Evolutionary conservation across 768 basidiomycete genomes (phyloP).

Genomic region (Rhizopogon vulgaris): DNA sequence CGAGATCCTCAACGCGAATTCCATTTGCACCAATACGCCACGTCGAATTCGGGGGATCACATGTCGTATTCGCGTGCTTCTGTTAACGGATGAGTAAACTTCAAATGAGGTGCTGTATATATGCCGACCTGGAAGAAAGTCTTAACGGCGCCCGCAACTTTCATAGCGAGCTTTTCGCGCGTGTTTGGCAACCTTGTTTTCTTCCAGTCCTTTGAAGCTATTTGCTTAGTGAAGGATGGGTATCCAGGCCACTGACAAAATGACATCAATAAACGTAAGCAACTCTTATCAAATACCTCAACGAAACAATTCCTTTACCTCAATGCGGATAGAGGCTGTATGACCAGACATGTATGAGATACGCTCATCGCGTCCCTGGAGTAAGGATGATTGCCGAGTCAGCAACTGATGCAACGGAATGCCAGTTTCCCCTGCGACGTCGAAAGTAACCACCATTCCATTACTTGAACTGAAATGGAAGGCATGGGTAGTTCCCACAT

Average conservation of each 20-base stretch:
- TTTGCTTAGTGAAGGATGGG: slow-evolving; percentile 65
- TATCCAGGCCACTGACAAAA: slow-evolving; percentile 71
- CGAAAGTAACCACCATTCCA: slow-evolving; percentile 55
- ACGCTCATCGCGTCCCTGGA: slow-evolving; percentile 49
- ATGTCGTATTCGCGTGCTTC: slow-evolving; percentile 9
- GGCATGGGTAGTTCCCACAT: slow-evolving; percentile 7
- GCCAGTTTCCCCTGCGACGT: slow-evolving; percentile 48
- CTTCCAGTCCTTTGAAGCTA: slow-evolving; percentile 71
- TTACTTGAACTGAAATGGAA: slow-evolving; percentile 18
- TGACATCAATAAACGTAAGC: slow-evolving; percentile 6
- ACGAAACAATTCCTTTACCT: slow-evolving; percentile 33
- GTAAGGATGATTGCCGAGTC: slow-evolving; percentile 45
- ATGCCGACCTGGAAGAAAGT: slow-evolving; percentile 53
- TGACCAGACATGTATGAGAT: slow-evolving; percentile 61
- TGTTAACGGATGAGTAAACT: slow-evolving; percentile 10
- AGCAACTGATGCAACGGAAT: slow-evolving; percentile 59
- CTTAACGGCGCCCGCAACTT: slow-evolving; percentile 62
- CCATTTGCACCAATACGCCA: slow-evolving; percentile 22
- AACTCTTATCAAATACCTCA: not conserved
- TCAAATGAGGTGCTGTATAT: not conserved
- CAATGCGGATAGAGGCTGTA: slow-evolving; percentile 69
- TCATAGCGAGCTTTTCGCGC: slow-evolving; percentile 66
- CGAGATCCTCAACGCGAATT: slow-evolving; percentile 21
- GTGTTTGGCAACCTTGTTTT: slow-evolving; percentile 72
- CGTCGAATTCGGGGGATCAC: slow-evolving; percentile 5